Base-by-base conservation (phyloP, 208 protist species). In the Wallacemonas rigidus region DNA sequence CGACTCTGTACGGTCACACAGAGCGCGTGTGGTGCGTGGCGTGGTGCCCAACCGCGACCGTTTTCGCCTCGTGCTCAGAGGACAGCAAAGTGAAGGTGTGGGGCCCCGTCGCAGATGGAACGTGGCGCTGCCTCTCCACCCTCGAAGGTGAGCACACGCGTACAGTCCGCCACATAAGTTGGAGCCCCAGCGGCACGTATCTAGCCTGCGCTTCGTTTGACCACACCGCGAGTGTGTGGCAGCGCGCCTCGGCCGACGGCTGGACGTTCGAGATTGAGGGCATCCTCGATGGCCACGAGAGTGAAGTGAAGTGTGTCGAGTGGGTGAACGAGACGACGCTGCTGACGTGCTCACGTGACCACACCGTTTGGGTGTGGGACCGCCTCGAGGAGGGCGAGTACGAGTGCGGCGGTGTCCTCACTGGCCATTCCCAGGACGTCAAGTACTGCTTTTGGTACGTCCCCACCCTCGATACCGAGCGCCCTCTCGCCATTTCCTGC, bases 291-390 rank as follows among this genome's bases (percentile, higher is more conserved):
- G 95, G 93, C 6, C 95, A 98, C 75, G 93, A 98, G 72, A 96
- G 84, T 71, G 95, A 98, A 69, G 84, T 98, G 17, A 98, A 98
- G 82, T 95, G 88, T 73, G 89, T 92, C 38, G 70, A 79, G 77
- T 98, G 90, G 90, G 71, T 75, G 11, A 90, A 87, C 7, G 82
- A 90, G 71, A 83, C 63, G 48, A 95, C 88, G 60, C 76, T 98
- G 48, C 91, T 92, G 43, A 97, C 92, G 35, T 93, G 93, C 77
- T 87, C 88, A 39, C 85, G 95, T 41, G 95, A 98, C 69, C 90
- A 92, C 69, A 94, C 85, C 36, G 82, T 96, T 67, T 97, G 93
- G 92, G 79, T 98, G 36, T 98, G 95, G 93, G 93, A 97, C 56
- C 89, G 88, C 44, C 77, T 94, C 14, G 88, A 88, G 17, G 86